These are phyloP conservation scores for Penicillium lagena DNA, from an alignment of 495 filamentous ascomycete genomes.

Conservation along the genomic window DNA sequence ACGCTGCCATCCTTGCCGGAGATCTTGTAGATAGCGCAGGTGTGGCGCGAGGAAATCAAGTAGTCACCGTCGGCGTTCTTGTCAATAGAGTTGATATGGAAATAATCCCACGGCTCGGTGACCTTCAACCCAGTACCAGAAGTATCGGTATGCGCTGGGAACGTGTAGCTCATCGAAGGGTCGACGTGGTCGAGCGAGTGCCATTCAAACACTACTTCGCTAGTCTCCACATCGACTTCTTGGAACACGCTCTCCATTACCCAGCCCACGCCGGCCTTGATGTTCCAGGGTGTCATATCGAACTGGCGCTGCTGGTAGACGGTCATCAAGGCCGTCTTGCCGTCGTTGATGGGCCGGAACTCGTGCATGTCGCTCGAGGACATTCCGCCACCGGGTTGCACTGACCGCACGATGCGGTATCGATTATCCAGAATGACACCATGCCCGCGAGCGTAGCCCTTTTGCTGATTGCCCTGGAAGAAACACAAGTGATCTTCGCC, in stretches of 20 bases:
- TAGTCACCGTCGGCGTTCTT: constrained; percentile 53
- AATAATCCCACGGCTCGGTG: constrained; percentile 53
- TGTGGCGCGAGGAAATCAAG: constrained; percentile 53
- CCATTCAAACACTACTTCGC: constrained; percentile 48
- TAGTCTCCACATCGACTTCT: constrained; percentile 46
- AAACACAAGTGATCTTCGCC: constrained; percentile 45
- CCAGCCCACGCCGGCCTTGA: constrained; percentile 41
- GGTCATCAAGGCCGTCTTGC: constrained; percentile 47
- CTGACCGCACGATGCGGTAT: constrained; percentile 42
- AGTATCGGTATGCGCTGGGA: constrained; percentile 39
- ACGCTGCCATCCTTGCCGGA: constrained; percentile 52
- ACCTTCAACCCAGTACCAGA: constrained; percentile 37
- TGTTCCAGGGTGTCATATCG: constrained; percentile 47
- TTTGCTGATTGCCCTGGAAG: constrained; percentile 48
- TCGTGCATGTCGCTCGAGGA: constrained; percentile 47
- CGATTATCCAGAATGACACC: constrained; percentile 47
- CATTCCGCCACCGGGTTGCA: constrained; percentile 40
- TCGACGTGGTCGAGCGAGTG: constrained; percentile 45
- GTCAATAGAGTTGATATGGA: constrained; percentile 61
- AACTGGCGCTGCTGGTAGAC: constrained; percentile 50
- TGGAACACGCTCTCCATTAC: constrained; percentile 44
- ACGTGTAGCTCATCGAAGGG: constrained; percentile 38
- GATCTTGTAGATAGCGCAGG: constrained; percentile 52
- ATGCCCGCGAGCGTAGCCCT: constrained; percentile 48
- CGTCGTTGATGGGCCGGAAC: constrained; percentile 38